Conservation (phyloP, 208 protist species). For the Strigomonas culicis region DNA sequence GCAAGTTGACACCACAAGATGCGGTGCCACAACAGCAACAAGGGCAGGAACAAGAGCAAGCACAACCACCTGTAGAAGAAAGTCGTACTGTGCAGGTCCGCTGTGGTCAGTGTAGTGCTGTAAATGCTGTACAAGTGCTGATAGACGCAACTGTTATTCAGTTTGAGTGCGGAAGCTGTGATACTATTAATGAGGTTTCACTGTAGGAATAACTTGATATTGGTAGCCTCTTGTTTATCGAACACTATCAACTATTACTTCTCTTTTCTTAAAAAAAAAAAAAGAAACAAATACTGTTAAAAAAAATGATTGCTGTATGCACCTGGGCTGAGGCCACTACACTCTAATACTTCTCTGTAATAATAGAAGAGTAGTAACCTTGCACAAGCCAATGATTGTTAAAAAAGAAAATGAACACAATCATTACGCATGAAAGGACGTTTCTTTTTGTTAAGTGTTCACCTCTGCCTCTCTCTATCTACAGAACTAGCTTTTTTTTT, state of each 20-base stretch:
- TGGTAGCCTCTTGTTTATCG: neutral
- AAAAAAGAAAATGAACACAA: too few relatives aligned
- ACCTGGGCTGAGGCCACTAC: too few relatives aligned
- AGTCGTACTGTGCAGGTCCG: constrained; percentile 56
- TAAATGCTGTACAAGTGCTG: constrained; percentile 52
- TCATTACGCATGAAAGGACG: too few relatives aligned
- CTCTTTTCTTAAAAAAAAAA: constrained; percentile 1
- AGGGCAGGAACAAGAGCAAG: neutral
- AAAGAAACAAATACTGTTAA: too few relatives aligned
- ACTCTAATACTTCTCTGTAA: too few relatives aligned
- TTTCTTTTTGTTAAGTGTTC: neutral
- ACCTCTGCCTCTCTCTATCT: neutral
- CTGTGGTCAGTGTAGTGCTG: constrained; percentile 52
- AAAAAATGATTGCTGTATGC: too few relatives aligned
- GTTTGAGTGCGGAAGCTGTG: constrained; percentile 75
- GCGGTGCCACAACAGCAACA: neutral
- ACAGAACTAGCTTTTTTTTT: neutral
- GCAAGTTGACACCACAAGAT: neutral
- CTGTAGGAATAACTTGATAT: constrained; percentile 23
- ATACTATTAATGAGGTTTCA: constrained; percentile 54
- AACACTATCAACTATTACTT: neutral
- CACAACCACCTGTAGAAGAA: constrained; percentile 10
- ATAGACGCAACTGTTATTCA: constrained; percentile 35
- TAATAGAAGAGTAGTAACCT: too few relatives aligned
- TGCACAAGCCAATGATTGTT: too few relatives aligned